Evolutionary conservation across 352 stramenopile species (phyloP).

Genomic region (Globisporangium iwayamae): DNA sequence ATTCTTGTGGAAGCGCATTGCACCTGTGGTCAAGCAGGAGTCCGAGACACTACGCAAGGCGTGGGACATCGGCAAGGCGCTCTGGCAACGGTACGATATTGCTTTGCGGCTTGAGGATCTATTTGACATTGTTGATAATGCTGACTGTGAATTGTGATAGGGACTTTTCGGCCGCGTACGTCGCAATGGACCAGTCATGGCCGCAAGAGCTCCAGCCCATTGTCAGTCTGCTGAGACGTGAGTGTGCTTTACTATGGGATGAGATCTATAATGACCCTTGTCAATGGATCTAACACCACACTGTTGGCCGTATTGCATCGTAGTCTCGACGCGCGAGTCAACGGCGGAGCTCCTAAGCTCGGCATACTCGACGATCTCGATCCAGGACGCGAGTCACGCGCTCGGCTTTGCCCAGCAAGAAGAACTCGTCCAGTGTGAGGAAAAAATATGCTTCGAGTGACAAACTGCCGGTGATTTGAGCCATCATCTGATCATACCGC

Average conservation of each 20-base stretch:
- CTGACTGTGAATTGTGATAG: conserved; percentile 16
- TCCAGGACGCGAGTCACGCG: conserved; percentile 36
- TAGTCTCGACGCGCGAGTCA: conserved; percentile 50
- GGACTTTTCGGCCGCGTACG: conserved; percentile 45
- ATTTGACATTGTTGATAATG: background rate
- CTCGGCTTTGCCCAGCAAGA: conserved; percentile 48
- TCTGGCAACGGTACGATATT: conserved; percentile 50
- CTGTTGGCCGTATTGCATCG: background rate
- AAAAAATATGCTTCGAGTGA: background rate
- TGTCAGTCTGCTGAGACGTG: conserved; percentile 45
- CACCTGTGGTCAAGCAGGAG: conserved; percentile 31
- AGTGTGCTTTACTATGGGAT: conserved; percentile 12
- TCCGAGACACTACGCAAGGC: conserved; percentile 38
- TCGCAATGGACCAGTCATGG: conserved; percentile 55
- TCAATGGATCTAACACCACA: background rate
- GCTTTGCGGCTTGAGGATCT: background rate
- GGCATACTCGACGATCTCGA: conserved; percentile 59
- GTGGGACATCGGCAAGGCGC: conserved; percentile 63
- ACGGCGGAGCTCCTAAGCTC: conserved; percentile 52
- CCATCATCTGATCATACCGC: background rate
- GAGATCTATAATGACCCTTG: background rate
- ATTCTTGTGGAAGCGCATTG: conserved; percentile 75
- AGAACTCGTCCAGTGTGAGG: conserved; percentile 46
- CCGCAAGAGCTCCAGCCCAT: conserved; percentile 33
- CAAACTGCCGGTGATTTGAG: too few relatives aligned